These are phyloP conservation scores for Truncatella angustata DNA, from an alignment of 2,329 filamentous ascomycete genomes.

Conservation along the genomic window DNA sequence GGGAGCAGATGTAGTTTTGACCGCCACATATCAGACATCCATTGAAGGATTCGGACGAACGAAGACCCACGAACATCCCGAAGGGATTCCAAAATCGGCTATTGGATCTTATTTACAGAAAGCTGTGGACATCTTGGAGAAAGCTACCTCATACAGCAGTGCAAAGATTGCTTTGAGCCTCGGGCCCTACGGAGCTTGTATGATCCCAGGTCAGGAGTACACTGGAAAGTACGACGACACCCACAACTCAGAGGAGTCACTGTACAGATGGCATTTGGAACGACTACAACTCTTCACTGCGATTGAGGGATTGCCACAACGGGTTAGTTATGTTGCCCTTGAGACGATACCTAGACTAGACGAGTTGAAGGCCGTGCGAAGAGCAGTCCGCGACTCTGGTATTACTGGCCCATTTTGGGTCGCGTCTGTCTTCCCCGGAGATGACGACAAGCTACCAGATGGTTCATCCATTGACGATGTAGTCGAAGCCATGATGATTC, in stretches of 20 bases:
- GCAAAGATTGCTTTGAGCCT: conserved; percentile 55
- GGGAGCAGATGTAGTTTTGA: conserved; percentile 62
- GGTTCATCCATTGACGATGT: conserved; percentile 46
- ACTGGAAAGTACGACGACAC: conserved; percentile 55
- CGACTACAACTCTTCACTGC: conserved; percentile 50
- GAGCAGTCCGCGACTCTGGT: conserved; percentile 26
- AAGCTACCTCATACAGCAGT: conserved; percentile 22
- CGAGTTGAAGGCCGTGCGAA: conserved; percentile 57
- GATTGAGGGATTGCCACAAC: conserved; percentile 33
- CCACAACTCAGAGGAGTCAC: conserved; percentile 39
- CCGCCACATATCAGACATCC: conserved; percentile 67
- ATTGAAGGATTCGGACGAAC: conserved; percentile 54
- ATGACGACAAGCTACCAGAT: conserved; percentile 54
- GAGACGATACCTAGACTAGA: conserved; percentile 65
- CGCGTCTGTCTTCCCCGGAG: conserved; percentile 59
- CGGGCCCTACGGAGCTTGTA: conserved; percentile 66
- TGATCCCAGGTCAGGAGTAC: conserved; percentile 66
- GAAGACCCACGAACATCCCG: conserved; percentile 35
- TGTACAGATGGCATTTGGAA: conserved; percentile 57
- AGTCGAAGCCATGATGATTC: conserved; percentile 27
- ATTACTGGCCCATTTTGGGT: conserved; percentile 54
- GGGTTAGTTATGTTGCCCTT: conserved; percentile 56
- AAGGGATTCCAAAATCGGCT: conserved; percentile 38
- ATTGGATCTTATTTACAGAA: conserved; percentile 41
- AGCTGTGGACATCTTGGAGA: conserved; percentile 42